Base-by-base conservation (phyloP, 345 rosid species). In the Linum tenue region DNA sequence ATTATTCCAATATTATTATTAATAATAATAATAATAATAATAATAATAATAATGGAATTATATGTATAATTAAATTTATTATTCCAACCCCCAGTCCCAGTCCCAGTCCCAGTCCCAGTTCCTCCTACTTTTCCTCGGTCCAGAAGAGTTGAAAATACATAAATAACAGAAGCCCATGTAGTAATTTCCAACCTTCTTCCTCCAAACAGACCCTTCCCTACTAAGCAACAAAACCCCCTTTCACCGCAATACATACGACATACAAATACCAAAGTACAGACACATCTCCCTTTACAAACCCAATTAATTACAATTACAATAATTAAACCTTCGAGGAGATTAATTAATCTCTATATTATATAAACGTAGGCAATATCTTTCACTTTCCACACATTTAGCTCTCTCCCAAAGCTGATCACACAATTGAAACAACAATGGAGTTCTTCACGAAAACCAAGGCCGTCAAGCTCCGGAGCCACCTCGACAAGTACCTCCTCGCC, bases 391-490 rank as follows among this genome's bases (percentile, higher is more conserved):
- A 16, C 4, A 56, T 3, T 3, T n/a, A 16, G 17, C 7, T 11
- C 16, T 57, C 11, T 15, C 8, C 12, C 8, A 31, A 3, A 57
- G 16, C 2, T 9, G 2, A 31, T 57, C 38, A 7, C 9, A 9
- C 53, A 43, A 43, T 4, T 43, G 9, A 43, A 3, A 7, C 50
- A 43, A 11, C 6, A 2, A 92, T 92, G 99, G 99, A 94, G 74
- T 14, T 86, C 5, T 85, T 94, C 68, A 73, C 77, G 56, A 81
- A 90, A 65, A 69, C 89, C 2, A 79, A 74, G 73, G 85, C 74
- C 9, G 86, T 90, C 6, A 90, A 80, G 80, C 79, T 94, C 70
- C 81, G 91, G 9, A 82, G 96, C 84, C 97, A 90, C 78, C 88
- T 85, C 1, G 89, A 83, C 59, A 94, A 94, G 75, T 90, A 88